Base-by-base conservation (phyloP, 805 yeast genomes). In the Hanseniaspora hatyaiensis region DNA sequence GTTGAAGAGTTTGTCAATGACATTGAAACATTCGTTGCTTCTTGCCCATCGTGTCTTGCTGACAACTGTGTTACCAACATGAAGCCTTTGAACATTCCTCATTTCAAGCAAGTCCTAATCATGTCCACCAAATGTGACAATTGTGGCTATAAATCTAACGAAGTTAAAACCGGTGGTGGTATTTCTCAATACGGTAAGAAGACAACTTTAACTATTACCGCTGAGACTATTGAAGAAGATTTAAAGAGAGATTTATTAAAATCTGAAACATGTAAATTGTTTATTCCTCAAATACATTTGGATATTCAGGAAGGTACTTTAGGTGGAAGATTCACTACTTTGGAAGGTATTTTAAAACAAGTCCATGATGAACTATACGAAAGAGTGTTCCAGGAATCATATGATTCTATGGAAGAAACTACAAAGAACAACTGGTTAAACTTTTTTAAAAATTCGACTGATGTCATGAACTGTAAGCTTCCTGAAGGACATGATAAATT, bases 111-210 rank as follows among this genome's bases (percentile, higher is more conserved):
- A 55, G 99, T 92, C 34, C 82, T 92, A 51, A 76, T 92, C 57
- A 92, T 92, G 98, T 82, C 94, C 41, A 92, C 98, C 1, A 79
- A 76, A 1, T 92, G 99, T 68, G 88, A 80, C 28, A 67, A 75
- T 53, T 92, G 99, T 67, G 98, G 97, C 31, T 92, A 83, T 67
- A 89, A 85, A 67, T 84, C 95, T 15, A 92, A 92, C 62, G 99
- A 92, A 65, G 98, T 92, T 54, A 92, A 89, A 68, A 92, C 98
- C 4, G 99, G 99, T 51, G 99, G 99, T 57, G 94, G 82, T 8
- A 81, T 92, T 40, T 96, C 98, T 28, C 81, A 70, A 2, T 72
- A 78, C 62, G 99, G 96, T 52, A 78, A 78, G 53, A 78, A 72
- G 52, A 75, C 87, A 52, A 71, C 80, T 1, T 70, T 92, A 46